Percentiles rank a stretch among this genome's conserved stretches.
Evolutionary conservation across 257 asterid species (phyloP).

Genomic region (Solanum ossicruentum): DNA sequence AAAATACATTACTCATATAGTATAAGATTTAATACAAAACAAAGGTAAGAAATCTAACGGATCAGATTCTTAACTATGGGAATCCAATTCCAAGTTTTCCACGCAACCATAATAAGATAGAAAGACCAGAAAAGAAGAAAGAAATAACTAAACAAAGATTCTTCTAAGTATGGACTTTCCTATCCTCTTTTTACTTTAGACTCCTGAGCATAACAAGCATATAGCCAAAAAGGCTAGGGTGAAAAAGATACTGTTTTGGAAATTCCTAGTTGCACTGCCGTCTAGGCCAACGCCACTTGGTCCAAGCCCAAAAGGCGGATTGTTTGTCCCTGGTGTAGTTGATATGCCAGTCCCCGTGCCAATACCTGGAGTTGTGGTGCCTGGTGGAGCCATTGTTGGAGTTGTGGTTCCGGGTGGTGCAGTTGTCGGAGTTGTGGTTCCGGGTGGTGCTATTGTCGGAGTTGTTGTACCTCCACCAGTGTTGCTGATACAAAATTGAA

Average conservation of each 20-base stretch:
- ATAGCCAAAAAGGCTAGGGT: background rate
- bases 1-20: background rate
- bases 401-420: slow-evolving; percentile 5
- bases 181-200: background rate
- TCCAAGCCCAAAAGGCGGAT: background rate
- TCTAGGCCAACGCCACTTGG: background rate
- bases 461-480: slow-evolving; percentile 3
- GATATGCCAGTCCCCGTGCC: background rate
- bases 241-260: background rate
- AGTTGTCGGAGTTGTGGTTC: slow-evolving; percentile 10
- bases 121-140: background rate
- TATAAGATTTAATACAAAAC: background rate
- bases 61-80: slow-evolving; percentile 2
- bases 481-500: background rate
- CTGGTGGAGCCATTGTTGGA: slow-evolving; percentile 13
- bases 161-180: background rate
- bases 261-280: background rate
- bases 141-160: background rate
- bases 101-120: background rate
- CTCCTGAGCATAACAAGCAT: background rate
- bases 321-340: background rate
- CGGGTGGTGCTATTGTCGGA: slow-evolving; percentile 11
- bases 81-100: background rate
- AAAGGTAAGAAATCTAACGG: background rate
- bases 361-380: background rate